Base-by-base conservation (phyloP, 176 grass and related monocot species). In the Musa schizocarpa region DNA sequence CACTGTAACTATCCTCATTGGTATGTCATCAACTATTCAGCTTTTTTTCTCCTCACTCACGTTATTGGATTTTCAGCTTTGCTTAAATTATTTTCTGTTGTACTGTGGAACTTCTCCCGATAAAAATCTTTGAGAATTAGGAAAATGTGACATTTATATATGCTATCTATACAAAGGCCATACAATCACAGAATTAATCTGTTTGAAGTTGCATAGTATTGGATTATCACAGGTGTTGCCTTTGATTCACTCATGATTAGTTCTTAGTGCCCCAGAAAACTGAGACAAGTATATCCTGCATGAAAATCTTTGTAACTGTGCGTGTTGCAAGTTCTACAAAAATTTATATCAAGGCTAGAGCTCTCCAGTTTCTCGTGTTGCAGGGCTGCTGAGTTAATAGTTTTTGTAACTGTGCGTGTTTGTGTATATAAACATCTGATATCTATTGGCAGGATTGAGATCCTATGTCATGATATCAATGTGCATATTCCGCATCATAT, bases 391-490 rank as follows among this genome's bases (percentile, higher is more conserved):
- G 22, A 43, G 34, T 43, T 43, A 43, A 43, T 43, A 43, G 34
- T 0, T 43, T 43, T 20, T n/a, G 57, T 61, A 8, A n/a, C 2
- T 6, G 0, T 61, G 13, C 20, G 11, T 51, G 17, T 70, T 0
- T 50, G 13, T 29, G 51, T 13, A 74, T 8, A 16, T 17, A 17
- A 55, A 51, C 22, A 52, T 71, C 9, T n/a, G 66, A 9, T 79
- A 72, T 65, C 71, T 5, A 74, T 89, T 80, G 73, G 62, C 86
- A 99, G 90, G 95, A 91, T 99, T 82, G 95, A 99, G 79, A 84
- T 94, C 63, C 80, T 99, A 85, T 99, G 95, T 74, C 95, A 99
- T 85, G 86, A 99, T 76, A 99, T 99, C 77, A 99, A 94, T 79
- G 88, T 99, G 25, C 95, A 99, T 76, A 92, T 99, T 5, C 95